These are phyloP conservation scores for Trichoderma asperellum DNA, from an alignment of 2,329 filamentous ascomycete genomes.

Conservation along the genomic window DNA sequence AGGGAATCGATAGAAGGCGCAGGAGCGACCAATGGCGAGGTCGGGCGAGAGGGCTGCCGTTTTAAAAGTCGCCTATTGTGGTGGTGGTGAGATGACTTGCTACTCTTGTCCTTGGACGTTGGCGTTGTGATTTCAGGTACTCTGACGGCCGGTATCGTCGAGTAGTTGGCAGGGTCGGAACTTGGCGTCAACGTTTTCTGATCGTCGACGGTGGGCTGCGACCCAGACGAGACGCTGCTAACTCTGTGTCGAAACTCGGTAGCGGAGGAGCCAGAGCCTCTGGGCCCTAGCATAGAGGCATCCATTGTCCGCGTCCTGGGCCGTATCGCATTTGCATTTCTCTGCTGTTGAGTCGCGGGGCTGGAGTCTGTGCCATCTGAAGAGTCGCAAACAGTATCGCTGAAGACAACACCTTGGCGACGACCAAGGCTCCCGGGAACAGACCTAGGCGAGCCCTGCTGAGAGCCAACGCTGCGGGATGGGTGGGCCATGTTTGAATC, in stretches of 20 bases:
- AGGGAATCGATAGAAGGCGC: constrained; percentile 64
- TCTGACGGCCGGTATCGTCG: constrained; percentile 43
- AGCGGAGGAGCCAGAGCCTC: constrained; percentile 43
- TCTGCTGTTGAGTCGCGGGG: constrained; percentile 39
- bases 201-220: constrained; percentile 56
- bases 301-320: constrained; percentile 64
- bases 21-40: constrained; percentile 58
- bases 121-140: constrained; percentile 42
- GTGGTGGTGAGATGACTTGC: constrained; percentile 45
- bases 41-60: constrained; percentile 59
- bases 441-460: constrained; percentile 42
- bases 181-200: constrained; percentile 47
- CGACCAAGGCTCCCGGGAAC: constrained; percentile 46
- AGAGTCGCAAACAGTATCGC: constrained; percentile 57
- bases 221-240: constrained; percentile 67
- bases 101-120: constrained; percentile 47
- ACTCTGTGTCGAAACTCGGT: constrained; percentile 64
- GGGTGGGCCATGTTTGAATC: constrained; percentile 34
- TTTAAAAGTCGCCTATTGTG: constrained; percentile 59
- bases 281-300: constrained; percentile 55
- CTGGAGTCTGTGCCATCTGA: constrained; percentile 48
- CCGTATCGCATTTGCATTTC: constrained; percentile 45
- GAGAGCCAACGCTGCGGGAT: constrained; percentile 36
- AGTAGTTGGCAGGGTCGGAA: constrained; percentile 49
- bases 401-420: constrained; percentile 64